Evolutionary conservation across 768 basidiomycete species (phyloP), one percentile per base, ranked within the genome.

Genomic region (Lentinula boryana): DNA sequence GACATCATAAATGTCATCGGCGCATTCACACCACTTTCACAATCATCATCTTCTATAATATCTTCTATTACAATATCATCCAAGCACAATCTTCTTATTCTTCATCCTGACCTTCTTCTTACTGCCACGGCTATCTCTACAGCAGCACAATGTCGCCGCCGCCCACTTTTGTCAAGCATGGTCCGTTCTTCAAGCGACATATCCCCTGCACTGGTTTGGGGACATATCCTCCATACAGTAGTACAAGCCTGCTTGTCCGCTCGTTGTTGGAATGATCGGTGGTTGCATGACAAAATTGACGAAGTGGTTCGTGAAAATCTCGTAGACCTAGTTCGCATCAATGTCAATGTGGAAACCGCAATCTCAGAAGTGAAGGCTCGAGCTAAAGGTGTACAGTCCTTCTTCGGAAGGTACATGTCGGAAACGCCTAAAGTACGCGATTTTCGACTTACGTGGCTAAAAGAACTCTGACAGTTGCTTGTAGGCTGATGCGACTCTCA

Each of bases 221-320:
- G 97, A 40, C 97, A 89, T 66, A 86, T 98, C 72, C 80, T 97
- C 5, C 97, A 99, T 67, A 88, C 93, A 64, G 87, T 98, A 36
- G 84, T 97, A 76, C 95, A 98, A 69, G 75, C 79, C 0, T 94
- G 92, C 65, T 75, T 98, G 56, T 71, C 69, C 23, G 78, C 81
- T 49, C 74, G 77, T 5, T 73, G 73, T 18, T 93, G 90, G 90
- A 85, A 86, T 43, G 76, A 84, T 43, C 66, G 68, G 15, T 89
- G 83, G 74, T 75, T 94, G 4, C 80, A 88, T 16, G 73, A 75
- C 23, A 75, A 80, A 63, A 86, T 89, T 54, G 83, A 84, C 46
- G 75, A 82, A 48, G 80, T 78, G 2, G 76, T 90, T 5, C 69
- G 73, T 31, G 77, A 76, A 35, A 77, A 80, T 52, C 77, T 93